Percentiles rank a stretch among this genome's conserved stretches.
phyloP scores from a whole-genome alignment of 441 rosid genomes.

The Erodium moschatum region DNA sequence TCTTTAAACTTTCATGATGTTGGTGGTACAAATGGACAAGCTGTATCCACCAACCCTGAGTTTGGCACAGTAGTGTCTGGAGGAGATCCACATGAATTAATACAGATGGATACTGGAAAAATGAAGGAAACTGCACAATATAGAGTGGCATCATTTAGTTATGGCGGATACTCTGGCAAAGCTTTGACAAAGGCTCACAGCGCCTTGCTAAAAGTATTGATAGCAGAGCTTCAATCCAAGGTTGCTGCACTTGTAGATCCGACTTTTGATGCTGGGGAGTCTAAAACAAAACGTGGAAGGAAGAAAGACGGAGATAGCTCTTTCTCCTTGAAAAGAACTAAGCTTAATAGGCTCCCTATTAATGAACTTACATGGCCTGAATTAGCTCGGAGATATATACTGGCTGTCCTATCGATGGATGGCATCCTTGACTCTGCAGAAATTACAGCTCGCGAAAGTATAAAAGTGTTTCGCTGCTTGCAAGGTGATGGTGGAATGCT shows the following conservation, averaged over 20 bases:
- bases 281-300: slow-evolving; percentile 72
- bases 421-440: slow-evolving; percentile 85
- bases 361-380: slow-evolving; percentile 97
- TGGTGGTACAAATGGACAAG: slow-evolving; percentile 27
- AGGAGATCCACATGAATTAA: slow-evolving; percentile 33
- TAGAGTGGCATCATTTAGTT: slow-evolving; percentile 31
- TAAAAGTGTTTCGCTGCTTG: slow-evolving; percentile 80
- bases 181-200: slow-evolving; percentile 59
- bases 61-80: slow-evolving; percentile 24
- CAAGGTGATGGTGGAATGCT: slow-evolving; percentile 98
- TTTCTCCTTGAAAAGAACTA: slow-evolving; percentile 48
- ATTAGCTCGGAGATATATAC: slow-evolving; percentile 72
- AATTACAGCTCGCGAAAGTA: slow-evolving; percentile 72
- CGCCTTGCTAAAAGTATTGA: slow-evolving; percentile 57
- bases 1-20: slow-evolving; percentile 24
- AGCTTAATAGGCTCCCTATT: slow-evolving; percentile 69
- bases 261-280: slow-evolving; percentile 80
- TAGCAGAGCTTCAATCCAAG: slow-evolving; percentile 81
- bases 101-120: slow-evolving; percentile 36
- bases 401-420: slow-evolving; percentile 78
- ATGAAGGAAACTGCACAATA: slow-evolving; percentile 33
- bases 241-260: slow-evolving; percentile 88
- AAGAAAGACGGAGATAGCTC: slow-evolving; percentile 64
- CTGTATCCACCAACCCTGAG: slow-evolving; percentile 27
- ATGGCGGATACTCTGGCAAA: slow-evolving; percentile 37